These are phyloP conservation scores for Elongisporangium senticosum DNA, from an alignment of 352 stramenopile species.

Conservation along the genomic window DNA sequence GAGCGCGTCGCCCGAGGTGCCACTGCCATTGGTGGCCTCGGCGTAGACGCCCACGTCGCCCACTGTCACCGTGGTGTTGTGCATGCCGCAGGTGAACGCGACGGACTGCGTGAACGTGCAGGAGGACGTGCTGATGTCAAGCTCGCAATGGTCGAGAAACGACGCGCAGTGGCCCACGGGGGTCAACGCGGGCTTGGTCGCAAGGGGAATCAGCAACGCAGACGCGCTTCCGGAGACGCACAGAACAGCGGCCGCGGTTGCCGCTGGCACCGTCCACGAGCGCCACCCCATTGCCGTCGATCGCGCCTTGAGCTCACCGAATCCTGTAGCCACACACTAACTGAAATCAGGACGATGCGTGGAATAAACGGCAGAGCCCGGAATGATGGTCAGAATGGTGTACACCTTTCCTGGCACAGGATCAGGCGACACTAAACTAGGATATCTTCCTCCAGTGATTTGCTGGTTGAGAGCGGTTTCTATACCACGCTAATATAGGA, in stretches of 20 bases:
- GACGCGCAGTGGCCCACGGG: slow-evolving; percentile 33
- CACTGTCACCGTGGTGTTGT: background rate
- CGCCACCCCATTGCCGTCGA: background rate
- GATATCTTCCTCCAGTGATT: no score
- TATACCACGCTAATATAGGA: background rate
- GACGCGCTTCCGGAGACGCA: background rate
- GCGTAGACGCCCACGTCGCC: background rate
- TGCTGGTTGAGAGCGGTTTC: background rate
- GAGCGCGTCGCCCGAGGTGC: background rate
- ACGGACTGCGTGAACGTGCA: slow-evolving; percentile 43
- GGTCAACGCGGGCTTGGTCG: background rate
- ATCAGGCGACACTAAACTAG: background rate
- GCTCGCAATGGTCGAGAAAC: slow-evolving; percentile 34
- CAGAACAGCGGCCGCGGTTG: background rate
- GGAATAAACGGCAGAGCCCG: background rate
- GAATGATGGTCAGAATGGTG: background rate
- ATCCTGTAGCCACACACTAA: slow-evolving; percentile 1
- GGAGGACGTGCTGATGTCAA: slow-evolving; percentile 42
- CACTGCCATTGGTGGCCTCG: background rate
- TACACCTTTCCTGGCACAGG: background rate
- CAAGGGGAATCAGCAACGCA: background rate
- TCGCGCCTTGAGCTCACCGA: background rate
- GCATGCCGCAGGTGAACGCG: slow-evolving; percentile 31
- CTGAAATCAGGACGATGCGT: background rate
- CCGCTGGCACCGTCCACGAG: background rate